Conservation (phyloP, 768 basidiomycete genomes). For the Butyriboletus loyo region DNA sequence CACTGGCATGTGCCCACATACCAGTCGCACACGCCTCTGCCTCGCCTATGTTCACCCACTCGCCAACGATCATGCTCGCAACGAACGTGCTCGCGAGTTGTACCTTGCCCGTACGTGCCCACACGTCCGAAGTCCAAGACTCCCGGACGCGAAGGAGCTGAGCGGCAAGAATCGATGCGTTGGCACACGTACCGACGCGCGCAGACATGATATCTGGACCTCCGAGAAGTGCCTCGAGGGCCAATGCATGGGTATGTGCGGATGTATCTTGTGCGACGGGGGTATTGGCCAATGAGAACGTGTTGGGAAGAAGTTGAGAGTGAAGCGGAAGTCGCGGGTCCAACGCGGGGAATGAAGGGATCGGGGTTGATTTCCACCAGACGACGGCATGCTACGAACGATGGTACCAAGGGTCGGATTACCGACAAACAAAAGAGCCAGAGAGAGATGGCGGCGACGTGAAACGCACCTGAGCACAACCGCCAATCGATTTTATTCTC, state of each 20-base stretch:
- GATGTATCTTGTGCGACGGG: conserved; percentile 79
- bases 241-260: conserved; percentile 72
- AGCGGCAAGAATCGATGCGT: conserved; percentile 67
- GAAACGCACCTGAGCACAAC: conserved; percentile 67
- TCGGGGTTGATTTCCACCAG: conserved; percentile 82
- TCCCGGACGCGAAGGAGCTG: conserved; percentile 79
- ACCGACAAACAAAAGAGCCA: not conserved
- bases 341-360: conserved; percentile 67
- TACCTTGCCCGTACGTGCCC: conserved; percentile 72
- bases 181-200: conserved; percentile 71
- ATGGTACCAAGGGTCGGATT: conserved; percentile 1
- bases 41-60: conserved; percentile 70
- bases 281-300: conserved; percentile 70
- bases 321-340: conserved; percentile 70
- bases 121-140: conserved; percentile 72
- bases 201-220: conserved; percentile 75
- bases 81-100: conserved; percentile 78
- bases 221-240: conserved; percentile 71
- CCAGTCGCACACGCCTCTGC: conserved; percentile 77
- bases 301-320: conserved; percentile 61
- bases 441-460: not conserved
- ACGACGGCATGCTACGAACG: conserved; percentile 61
- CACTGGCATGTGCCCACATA: conserved; percentile 59
- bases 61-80: conserved; percentile 66
- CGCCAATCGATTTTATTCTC: conserved; percentile 72